phyloP scores from a whole-genome alignment of 305 asterid species.

The Fraxinus albicans region DNA sequence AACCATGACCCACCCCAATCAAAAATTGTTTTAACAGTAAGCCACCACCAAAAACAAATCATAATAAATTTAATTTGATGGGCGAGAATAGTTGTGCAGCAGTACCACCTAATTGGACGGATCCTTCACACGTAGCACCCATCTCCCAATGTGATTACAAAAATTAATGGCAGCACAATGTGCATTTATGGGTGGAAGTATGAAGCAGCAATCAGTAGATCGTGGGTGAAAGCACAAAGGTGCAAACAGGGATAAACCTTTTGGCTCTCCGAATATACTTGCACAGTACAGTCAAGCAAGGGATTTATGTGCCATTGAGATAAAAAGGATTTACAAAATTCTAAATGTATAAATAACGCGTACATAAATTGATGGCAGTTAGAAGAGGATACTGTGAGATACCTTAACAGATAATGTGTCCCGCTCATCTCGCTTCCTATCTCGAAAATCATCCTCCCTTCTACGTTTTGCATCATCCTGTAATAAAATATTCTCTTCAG shows the following conservation, averaged over 20 bases:
- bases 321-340: background rate
- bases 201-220: background rate
- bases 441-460: constrained; percentile 90
- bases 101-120: background rate
- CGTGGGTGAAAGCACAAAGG: background rate
- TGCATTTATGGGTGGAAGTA: background rate
- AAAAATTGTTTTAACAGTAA: background rate
- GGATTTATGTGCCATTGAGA: background rate
- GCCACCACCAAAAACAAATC: background rate
- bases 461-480: constrained; percentile 90
- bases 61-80: background rate
- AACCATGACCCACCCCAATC: background rate
- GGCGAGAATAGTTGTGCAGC: background rate
- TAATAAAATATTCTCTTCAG: constrained; percentile 78
- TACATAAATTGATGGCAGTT: background rate
- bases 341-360: background rate
- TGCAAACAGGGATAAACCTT: background rate
- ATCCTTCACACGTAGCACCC: background rate
- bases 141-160: background rate
- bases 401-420: constrained; percentile 71
- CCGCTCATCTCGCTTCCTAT: constrained; percentile 92
- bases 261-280: constrained; percentile 3
- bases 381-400: constrained; percentile 11
- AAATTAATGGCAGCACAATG: background rate
- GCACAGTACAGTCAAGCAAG: constrained; percentile 24